These are phyloP conservation scores for Cubamyces lactineus DNA, from an alignment of 768 basidiomycete genomes.

Conservation along the genomic window DNA sequence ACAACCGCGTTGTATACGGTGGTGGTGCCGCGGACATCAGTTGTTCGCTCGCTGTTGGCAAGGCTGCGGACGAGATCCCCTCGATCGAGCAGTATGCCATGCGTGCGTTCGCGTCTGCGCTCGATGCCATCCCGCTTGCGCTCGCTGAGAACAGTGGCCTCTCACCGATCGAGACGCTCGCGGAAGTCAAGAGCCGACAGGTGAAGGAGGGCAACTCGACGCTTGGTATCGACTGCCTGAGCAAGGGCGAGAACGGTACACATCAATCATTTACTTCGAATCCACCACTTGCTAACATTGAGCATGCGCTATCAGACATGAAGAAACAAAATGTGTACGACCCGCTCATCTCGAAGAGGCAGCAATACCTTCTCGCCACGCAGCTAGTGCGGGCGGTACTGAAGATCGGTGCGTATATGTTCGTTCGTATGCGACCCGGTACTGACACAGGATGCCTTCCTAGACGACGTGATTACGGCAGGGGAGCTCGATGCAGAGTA, in stretches of 20 bases:
- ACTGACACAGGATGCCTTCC: slow-evolving; percentile 1
- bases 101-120: slow-evolving; percentile 96
- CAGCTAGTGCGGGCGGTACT: slow-evolving; percentile 89
- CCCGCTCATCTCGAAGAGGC: slow-evolving; percentile 94
- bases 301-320: slow-evolving; percentile 71
- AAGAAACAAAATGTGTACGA: slow-evolving; percentile 97
- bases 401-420: slow-evolving; percentile 73
- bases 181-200: slow-evolving; percentile 93
- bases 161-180: slow-evolving; percentile 95
- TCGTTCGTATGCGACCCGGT: slow-evolving; percentile 1
- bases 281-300: neutral
- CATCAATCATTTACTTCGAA: slow-evolving; percentile 7
- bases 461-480: slow-evolving; percentile 80
- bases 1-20: slow-evolving; percentile 97
- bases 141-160: slow-evolving; percentile 98
- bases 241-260: slow-evolving; percentile 83
- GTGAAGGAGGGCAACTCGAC: slow-evolving; percentile 82
- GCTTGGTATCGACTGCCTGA: slow-evolving; percentile 92
- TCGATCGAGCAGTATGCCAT: slow-evolving; percentile 99
- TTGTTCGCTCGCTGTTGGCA: slow-evolving; percentile 88
- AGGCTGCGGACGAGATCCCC: slow-evolving; percentile 97
- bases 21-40: slow-evolving; percentile 98
- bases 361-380: slow-evolving; percentile 96
- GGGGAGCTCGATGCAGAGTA: slow-evolving; percentile 70
- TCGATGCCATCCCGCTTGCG: slow-evolving; percentile 94